Percentiles rank a stretch among this genome's conserved stretches.
Conservation (phyloP, 176 grass and related monocot genomes). For the Saccharum spontaneum region DNA sequence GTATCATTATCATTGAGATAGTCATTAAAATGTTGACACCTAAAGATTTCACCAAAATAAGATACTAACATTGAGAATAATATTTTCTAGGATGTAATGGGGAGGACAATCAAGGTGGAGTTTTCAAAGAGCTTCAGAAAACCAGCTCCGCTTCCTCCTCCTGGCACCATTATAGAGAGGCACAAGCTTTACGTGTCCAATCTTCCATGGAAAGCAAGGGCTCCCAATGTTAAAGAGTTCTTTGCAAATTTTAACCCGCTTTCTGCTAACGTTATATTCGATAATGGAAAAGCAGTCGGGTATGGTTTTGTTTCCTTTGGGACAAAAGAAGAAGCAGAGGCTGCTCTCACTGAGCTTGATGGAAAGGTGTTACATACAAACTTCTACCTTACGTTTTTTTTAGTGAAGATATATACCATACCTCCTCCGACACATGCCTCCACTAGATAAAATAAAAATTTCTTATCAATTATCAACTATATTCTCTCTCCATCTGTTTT, state of each 20-base stretch:
- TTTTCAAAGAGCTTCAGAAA: constrained; percentile 82
- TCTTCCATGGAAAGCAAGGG: constrained; percentile 89
- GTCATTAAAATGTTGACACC: not conserved
- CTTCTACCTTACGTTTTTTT: constrained; percentile 3
- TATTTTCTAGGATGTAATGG: constrained; percentile 59
- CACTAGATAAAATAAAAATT: not conserved
- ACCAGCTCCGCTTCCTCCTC: constrained; percentile 53
- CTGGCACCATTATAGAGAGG: constrained; percentile 35
- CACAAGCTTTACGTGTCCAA: constrained; percentile 89
- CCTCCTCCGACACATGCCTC: constrained; percentile 1
- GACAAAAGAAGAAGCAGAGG: constrained; percentile 72
- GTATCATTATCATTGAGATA: not conserved
- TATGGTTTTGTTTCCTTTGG: constrained; percentile 90
- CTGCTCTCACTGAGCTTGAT: constrained; percentile 76
- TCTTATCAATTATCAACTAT: not conserved
- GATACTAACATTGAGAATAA: not conserved
- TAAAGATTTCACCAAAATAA: not conserved
- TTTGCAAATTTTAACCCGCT: constrained; percentile 63
- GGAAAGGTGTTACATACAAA: constrained; percentile 59
- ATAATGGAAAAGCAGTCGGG: constrained; percentile 68
- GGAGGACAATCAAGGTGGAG: constrained; percentile 77
- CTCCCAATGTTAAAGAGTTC: constrained; percentile 65
- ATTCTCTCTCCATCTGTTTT: constrained; percentile 20
- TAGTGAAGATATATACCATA: constrained; percentile 15
- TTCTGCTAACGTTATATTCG: constrained; percentile 68